Evolutionary conservation across 2,329 filamentous ascomycete species (phyloP), one percentile per base, ranked within the genome.

Genomic region (Waltergamsia citrina): DNA sequence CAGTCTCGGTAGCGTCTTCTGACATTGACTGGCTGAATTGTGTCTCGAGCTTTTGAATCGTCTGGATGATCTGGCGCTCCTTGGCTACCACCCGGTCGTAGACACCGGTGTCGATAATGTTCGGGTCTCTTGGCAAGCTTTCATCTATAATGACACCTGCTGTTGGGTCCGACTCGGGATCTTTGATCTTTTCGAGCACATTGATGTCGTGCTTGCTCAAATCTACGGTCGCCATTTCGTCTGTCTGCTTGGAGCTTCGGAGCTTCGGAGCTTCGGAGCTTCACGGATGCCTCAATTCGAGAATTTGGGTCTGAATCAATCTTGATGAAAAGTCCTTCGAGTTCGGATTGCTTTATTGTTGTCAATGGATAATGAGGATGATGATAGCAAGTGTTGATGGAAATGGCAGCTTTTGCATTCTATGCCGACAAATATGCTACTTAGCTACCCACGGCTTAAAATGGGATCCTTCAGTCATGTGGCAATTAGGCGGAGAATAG

Each of bases 171-270:
- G 68, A 68, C 47, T 82, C 78, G 2, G 77, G 77, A 40, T 82
- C 76, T 46, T 71, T 74, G 53, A 82, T 80, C 51, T 80, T 80
- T 41, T 73, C 67, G 38, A 82, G 68, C 43, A 81, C 67, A 37
- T 74, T 67, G 51, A 74, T 57, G 50, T 82, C 78, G 41, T 70
- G 69, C 29, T 54, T 60, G 50, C 69, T 78, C 37, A 81, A 61
- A 12, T 11, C 16, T 14, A 37, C 26, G 8, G 24, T 17, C 19
- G 35, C 20, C 30, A 33, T 33, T n/a, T n/a, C n/a, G n/a, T n/a
- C 8, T 16, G 27, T 8, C 23, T 25, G 23, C 23, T 25, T 25
- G 9, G 23, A 25, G 9, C n/a, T 9, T 9, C 9, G n/a, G 8
- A 16, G 15, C 27, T 29, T 9, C 9, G n/a, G 15, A 18, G n/a